phyloP scores from a whole-genome alignment of 805 yeast genomes.

The Metschnikowia henanensis region DNA sequence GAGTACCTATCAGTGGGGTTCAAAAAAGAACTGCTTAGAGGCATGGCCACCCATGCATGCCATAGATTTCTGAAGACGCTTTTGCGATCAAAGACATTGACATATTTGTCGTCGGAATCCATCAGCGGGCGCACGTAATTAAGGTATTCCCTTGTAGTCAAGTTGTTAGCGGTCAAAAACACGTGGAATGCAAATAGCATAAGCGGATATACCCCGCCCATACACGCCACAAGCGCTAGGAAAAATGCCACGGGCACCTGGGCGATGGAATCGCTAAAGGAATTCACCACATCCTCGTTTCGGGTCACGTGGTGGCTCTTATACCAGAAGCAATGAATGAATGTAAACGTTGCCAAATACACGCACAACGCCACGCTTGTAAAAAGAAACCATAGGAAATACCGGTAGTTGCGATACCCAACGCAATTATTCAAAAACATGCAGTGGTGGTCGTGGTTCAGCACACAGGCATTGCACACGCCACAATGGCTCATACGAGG shows the following conservation, averaged over 20 bases:
- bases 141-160: conserved; percentile 75
- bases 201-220: conserved; percentile 55
- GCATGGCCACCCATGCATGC: conserved; percentile 38
- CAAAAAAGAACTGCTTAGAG: conserved; percentile 21
- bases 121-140: conserved; percentile 39
- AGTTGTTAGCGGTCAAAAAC: conserved; percentile 52
- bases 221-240: conserved; percentile 48
- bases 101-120: conserved; percentile 29
- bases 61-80: conserved; percentile 29
- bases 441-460: conserved; percentile 74
- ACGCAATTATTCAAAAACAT: conserved; percentile 53
- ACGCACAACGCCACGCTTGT: conserved; percentile 22
- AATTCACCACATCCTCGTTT: neutral
- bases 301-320: neutral
- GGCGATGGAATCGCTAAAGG: conserved; percentile 9
- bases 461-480: conserved; percentile 63
- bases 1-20: conserved; percentile 8
- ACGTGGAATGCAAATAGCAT: conserved; percentile 54
- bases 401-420: conserved; percentile 38
- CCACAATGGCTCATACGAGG: conserved; percentile 71
- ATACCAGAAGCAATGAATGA: conserved; percentile 20
- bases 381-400: conserved; percentile 35
- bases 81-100: conserved; percentile 31
- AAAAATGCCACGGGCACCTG: conserved; percentile 44
- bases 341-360: conserved; percentile 10